These are phyloP conservation scores for Myriosclerotinia curreyana DNA, from an alignment of 2,329 filamentous ascomycete species.

Conservation along the genomic window DNA sequence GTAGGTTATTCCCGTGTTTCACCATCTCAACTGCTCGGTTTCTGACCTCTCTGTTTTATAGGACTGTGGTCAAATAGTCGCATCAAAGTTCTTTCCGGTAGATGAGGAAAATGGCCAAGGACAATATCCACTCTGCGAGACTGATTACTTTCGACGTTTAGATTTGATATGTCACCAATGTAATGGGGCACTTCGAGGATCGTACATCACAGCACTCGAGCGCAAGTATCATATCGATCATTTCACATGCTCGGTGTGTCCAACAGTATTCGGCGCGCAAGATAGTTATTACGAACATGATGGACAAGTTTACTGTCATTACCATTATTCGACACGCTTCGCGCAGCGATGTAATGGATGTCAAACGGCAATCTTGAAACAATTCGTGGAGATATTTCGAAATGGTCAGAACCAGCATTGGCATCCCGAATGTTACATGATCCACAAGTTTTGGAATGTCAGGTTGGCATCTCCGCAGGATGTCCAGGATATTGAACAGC, in stretches of 20 bases:
- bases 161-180: conserved; percentile 90
- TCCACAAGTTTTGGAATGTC: conserved; percentile 99
- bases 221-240: conserved; percentile 99
- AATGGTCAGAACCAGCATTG: conserved; percentile 98
- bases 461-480: conserved; percentile 56
- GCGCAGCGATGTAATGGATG: conserved; percentile 96
- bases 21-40: background rate
- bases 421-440: conserved; percentile 99
- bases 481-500: conserved; percentile 44
- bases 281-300: conserved; percentile 99
- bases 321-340: conserved; percentile 97
- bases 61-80: conserved; percentile 96
- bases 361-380: conserved; percentile 94
- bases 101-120: conserved; percentile 81
- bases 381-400: conserved; percentile 97
- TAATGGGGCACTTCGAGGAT: conserved; percentile 86
- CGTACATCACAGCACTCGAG: conserved; percentile 96
- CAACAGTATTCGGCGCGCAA: conserved; percentile 95
- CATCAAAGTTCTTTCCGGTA: conserved; percentile 97
- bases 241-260: conserved; percentile 95
- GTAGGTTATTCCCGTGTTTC: conserved; percentile 48
- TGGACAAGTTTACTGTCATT: conserved; percentile 94
- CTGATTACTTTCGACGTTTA: conserved; percentile 91
- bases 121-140: conserved; percentile 96
- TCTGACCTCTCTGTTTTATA: conserved; percentile 44